Evolutionary conservation across 257 asterid genomes (phyloP).

Genomic region (Solanum rostratum): DNA sequence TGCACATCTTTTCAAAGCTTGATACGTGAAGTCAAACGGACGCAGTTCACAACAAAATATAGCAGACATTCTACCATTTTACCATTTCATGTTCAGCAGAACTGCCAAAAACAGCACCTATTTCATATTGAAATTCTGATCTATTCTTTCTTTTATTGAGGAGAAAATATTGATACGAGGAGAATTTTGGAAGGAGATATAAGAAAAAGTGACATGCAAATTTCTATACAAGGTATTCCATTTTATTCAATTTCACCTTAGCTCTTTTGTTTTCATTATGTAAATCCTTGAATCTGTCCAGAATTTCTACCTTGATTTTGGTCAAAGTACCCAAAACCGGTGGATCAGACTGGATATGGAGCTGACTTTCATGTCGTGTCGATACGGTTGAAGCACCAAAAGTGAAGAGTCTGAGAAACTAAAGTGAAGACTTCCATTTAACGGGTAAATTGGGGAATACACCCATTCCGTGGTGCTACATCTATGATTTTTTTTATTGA

Average conservation of each 20-base stretch:
- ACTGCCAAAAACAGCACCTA: not conserved
- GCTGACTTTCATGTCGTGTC: not conserved
- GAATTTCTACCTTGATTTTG: not conserved
- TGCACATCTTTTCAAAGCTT: not conserved
- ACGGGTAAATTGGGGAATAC: not conserved
- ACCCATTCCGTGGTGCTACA: not conserved
- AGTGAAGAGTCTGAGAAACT: not conserved
- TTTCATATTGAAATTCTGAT: not conserved
- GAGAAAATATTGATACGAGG: not conserved
- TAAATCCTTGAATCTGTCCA: not conserved
- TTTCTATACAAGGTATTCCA: not conserved
- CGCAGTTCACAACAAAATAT: not conserved
- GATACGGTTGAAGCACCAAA: not conserved
- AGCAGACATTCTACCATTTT: not conserved
- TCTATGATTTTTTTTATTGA: too few relatives aligned
- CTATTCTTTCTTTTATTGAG: not conserved
- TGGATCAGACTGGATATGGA: not conserved
- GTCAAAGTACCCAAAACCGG: not conserved
- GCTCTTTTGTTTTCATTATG: not conserved
- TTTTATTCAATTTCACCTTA: not conserved
- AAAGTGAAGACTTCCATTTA: not conserved
- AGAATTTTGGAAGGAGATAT: not conserved
- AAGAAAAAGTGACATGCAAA: not conserved
- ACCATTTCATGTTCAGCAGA: not conserved
- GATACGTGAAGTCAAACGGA: not conserved